Conservation (phyloP, 2,329 filamentous ascomycete species). For the Aureobasidium sp. region DNA sequence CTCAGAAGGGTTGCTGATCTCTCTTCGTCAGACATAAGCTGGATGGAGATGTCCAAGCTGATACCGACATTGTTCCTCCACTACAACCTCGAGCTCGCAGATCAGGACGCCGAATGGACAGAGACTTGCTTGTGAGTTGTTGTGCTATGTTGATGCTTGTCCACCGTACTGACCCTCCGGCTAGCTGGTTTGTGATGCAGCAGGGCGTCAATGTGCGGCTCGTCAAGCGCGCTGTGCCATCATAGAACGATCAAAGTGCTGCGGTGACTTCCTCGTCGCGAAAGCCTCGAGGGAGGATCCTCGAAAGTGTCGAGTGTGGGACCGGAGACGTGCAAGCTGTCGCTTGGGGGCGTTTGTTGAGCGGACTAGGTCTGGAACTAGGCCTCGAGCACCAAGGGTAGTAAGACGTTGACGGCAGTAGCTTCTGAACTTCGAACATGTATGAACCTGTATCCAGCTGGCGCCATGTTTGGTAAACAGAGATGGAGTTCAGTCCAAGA, state of each 20-base stretch:
- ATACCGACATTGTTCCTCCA: constrained; percentile 30
- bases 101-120: constrained; percentile 25
- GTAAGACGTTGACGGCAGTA: neutral
- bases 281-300: neutral
- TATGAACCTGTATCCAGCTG: neutral
- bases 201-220: constrained; percentile 20
- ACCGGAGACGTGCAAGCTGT: neutral
- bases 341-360: neutral
- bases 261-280: neutral
- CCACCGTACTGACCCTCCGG: neutral
- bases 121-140: constrained; percentile 22
- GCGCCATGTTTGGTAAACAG: no score
- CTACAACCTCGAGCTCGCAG: constrained; percentile 28
- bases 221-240: constrained; percentile 3
- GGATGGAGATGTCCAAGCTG: constrained; percentile 30
- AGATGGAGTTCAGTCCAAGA: no score
- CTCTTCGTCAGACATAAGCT: constrained; percentile 23
- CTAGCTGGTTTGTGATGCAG: constrained; percentile 27
- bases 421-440: neutral
- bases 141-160: neutral
- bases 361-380: neutral
- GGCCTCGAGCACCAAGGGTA: neutral
- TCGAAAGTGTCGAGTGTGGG: neutral
- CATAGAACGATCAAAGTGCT: neutral
- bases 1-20: neutral